Percentiles rank a stretch among this genome's conserved stretches.
phyloP scores from a whole-genome alignment of 2,329 filamentous ascomycete genomes.

The Harringtonia lauricola region DNA sequence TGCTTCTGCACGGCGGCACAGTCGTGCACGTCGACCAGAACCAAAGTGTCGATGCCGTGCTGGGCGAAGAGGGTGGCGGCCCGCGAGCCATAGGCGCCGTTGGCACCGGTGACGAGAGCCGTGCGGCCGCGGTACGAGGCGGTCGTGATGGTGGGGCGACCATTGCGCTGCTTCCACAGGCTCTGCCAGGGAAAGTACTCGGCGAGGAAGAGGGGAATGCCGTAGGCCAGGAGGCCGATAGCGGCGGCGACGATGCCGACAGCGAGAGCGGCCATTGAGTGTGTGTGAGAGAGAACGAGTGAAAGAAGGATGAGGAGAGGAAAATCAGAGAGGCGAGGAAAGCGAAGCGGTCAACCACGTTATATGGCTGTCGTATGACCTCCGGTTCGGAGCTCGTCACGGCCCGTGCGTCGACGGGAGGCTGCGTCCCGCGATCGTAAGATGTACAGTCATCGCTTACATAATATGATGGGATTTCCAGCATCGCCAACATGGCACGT shows the following conservation, averaged over 20 bases:
- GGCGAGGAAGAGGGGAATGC: slow-evolving; percentile 19
- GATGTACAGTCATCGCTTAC: no score
- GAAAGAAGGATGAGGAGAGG: no score
- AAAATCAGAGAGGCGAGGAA: no score
- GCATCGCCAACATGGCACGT: no score
- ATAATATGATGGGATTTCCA: no score
- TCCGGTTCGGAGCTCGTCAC: no score
- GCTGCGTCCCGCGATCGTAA: no score
- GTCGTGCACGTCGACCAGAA: slow-evolving; percentile 24
- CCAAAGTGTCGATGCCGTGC: slow-evolving; percentile 21
- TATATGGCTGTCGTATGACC: no score
- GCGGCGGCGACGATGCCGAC: slow-evolving; percentile 6
- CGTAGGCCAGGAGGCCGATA: slow-evolving; percentile 17
- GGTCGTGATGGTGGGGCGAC: slow-evolving; percentile 21
- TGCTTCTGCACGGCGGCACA: slow-evolving; percentile 20
- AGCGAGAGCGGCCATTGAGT: no score
- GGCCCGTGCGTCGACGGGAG: no score
- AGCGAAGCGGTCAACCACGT: no score
- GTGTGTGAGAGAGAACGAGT: no score
- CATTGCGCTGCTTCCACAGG: slow-evolving; percentile 20
- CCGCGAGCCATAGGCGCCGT: slow-evolving; percentile 24
- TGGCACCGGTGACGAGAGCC: slow-evolving; percentile 23
- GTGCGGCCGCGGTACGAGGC: slow-evolving; percentile 25
- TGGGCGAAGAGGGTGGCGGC: slow-evolving; percentile 24
- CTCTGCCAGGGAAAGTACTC: slow-evolving; percentile 25